Evolutionary conservation across 345 rosid genomes (phyloP), one percentile per base, ranked within the genome.

Genomic region (Eutrema yunnanense): DNA sequence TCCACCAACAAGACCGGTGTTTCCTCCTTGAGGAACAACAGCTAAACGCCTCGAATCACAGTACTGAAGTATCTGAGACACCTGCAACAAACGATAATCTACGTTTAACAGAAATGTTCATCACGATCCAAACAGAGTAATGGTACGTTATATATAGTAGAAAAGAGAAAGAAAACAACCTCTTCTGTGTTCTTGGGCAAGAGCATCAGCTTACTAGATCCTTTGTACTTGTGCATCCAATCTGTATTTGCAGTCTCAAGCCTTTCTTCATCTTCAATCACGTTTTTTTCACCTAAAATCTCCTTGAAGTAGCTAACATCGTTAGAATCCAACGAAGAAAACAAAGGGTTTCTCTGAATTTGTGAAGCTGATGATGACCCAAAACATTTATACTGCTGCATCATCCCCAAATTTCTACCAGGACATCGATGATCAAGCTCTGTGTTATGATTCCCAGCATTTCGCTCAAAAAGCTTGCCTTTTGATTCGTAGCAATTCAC

Each of bases 21-120:
- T 92, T 76, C 98, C 99, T 14, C 98, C 98, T 82, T 92, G 98
- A 38, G 99, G 99, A 88, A 90, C 99, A 73, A 92, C 96, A 71
- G 96, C 88, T 78, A 95, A 82, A 76, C 77, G 62, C 76, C 96
- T 86, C 5, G 91, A 88, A 81, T 92, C 86, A 76, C 96, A 95
- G 60, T 92, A 84, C 48, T 77, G 64, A 64, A 95, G 93, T 84
- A 90, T 84, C 72, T 82, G 79, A 66, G 99, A 85, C 2, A 95
- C 96, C 99, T 92, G 83, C 72, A 74, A 70, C n/a, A 73, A 6
- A 62, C 43, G 4, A 71, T n/a, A 36, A 19, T 10, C 26, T 8
- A 22, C 27, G 19, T 7, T 3, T 9, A 49, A 34, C 44, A 58
- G 52, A 60, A 57, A 30, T 8, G 5, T 29, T 12, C 43, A 73